A percentile compares a stretch with the other conserved stretches of the same genome.
These are phyloP conservation scores for Coemansia sp. DNA, from an alignment of 192 early-diverging fungal species.

Conservation along the genomic window DNA sequence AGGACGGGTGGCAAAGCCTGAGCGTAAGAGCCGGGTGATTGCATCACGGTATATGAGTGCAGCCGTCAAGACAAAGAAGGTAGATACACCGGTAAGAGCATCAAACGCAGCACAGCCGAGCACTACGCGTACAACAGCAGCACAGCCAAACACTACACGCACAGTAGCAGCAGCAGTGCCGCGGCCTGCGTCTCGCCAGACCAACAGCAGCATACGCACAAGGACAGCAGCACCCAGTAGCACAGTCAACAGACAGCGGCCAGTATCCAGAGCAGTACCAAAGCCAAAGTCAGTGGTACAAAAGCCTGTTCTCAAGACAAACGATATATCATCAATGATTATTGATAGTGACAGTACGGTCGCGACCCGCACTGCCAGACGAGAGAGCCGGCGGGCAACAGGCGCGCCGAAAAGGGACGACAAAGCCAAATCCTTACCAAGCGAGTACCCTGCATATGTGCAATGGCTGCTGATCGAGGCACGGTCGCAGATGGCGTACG, in stretches of 20 bases:
- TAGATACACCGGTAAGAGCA: not conserved
- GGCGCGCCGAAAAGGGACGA: not conserved
- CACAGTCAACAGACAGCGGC: not conserved
- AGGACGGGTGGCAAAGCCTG: constrained; percentile 34
- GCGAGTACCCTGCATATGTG: constrained; percentile 14
- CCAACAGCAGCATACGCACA: not conserved
- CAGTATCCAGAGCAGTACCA: not conserved
- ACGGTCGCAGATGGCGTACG: constrained; percentile 33
- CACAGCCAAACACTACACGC: not conserved
- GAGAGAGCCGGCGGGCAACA: constrained; percentile 4
- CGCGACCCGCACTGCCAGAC: not conserved
- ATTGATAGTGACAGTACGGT: not conserved
- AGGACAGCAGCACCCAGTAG: not conserved
- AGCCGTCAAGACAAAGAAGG: not conserved
- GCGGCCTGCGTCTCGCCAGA: not conserved
- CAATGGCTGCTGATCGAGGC: constrained; percentile 48
- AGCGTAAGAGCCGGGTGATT: constrained; percentile 27
- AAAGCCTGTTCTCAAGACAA: not conserved
- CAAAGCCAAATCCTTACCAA: not conserved
- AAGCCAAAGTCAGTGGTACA: not conserved
- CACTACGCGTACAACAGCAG: not conserved
- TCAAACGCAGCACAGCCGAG: not conserved
- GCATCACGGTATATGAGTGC: constrained; percentile 48
- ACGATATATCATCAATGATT: not conserved
- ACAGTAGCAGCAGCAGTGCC: not conserved